These are phyloP conservation scores for Diplotaxis tenuifolia DNA, from an alignment of 345 rosid species.

Conservation along the genomic window DNA sequence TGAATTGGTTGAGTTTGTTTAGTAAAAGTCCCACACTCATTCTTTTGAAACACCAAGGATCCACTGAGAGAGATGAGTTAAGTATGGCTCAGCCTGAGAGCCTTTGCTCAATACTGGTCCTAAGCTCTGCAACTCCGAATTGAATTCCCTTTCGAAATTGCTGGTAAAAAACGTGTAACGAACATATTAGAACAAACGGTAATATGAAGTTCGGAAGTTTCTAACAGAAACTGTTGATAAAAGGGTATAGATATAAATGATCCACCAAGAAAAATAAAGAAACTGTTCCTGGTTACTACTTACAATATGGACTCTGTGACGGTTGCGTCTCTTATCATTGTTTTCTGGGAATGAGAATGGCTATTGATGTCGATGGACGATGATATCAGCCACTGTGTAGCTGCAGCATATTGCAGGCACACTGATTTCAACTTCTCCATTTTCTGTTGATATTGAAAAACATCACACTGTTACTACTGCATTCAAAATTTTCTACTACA, in stretches of 20 bases:
- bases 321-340: constrained; percentile 46
- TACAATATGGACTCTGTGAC: constrained; percentile 83
- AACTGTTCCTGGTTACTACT: constrained; percentile 36
- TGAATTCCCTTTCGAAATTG: constrained; percentile 81
- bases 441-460: constrained; percentile 49
- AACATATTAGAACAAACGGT: constrained; percentile 7
- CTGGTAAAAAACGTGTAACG: constrained; percentile 41
- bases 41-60: constrained; percentile 72
- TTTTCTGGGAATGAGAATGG: constrained; percentile 45
- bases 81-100: constrained; percentile 89
- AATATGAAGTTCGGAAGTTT: background rate
- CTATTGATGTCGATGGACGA: constrained; percentile 65
- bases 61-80: constrained; percentile 95
- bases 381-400: constrained; percentile 93
- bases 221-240: background rate
- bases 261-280: background rate
- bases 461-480: background rate
- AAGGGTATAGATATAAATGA: background rate
- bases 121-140: constrained; percentile 77
- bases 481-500: background rate
- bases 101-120: constrained; percentile 76
- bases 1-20: background rate
- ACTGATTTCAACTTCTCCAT: constrained; percentile 82
- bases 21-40: constrained; percentile 23
- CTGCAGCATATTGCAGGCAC: constrained; percentile 89